Conservation (phyloP, 768 basidiomycete species). For the Lactifluus piperatus region DNA sequence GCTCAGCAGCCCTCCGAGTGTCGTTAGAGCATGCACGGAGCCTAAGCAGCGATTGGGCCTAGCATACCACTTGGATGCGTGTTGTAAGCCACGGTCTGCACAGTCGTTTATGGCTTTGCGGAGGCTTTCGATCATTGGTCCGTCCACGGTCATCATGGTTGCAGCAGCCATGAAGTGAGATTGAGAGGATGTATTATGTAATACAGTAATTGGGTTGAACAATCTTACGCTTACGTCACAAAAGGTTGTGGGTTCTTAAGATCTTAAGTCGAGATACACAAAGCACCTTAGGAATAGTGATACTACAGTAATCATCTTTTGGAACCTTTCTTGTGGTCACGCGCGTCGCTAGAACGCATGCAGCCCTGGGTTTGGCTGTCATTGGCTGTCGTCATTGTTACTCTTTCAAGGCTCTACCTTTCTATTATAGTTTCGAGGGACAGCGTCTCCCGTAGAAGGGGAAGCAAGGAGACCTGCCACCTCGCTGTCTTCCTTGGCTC, state of each 20-base stretch:
- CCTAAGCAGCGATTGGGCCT: background rate
- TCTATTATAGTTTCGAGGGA: slow-evolving; percentile 21
- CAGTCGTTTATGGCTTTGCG: slow-evolving; percentile 62
- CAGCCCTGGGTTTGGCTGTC: background rate
- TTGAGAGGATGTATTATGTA: too few relatives aligned
- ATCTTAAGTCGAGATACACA: too few relatives aligned
- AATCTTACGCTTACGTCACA: too few relatives aligned
- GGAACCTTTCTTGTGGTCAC: background rate
- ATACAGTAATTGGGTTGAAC: too few relatives aligned
- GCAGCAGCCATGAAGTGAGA: slow-evolving; percentile 11
- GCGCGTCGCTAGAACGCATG: background rate
- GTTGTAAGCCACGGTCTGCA: slow-evolving; percentile 56
- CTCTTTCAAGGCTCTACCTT: slow-evolving; percentile 17
- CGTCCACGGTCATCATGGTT: slow-evolving; percentile 31
- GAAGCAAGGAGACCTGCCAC: slow-evolving; percentile 28
- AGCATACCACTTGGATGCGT: slow-evolving; percentile 70
- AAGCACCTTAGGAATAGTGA: background rate
- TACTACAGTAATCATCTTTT: background rate
- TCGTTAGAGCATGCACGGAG: slow-evolving; percentile 1
- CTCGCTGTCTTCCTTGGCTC: slow-evolving; percentile 91
- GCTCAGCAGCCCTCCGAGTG: slow-evolving; percentile 60
- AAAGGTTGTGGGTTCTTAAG: too few relatives aligned
- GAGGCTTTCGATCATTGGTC: slow-evolving; percentile 46
- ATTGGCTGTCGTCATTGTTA: background rate
- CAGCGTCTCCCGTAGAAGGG: slow-evolving; percentile 12